Percentiles rank a stretch among this genome's conserved stretches.
Evolutionary conservation across 495 filamentous ascomycete genomes (phyloP).

Genomic region (Aspergillus campestris): DNA sequence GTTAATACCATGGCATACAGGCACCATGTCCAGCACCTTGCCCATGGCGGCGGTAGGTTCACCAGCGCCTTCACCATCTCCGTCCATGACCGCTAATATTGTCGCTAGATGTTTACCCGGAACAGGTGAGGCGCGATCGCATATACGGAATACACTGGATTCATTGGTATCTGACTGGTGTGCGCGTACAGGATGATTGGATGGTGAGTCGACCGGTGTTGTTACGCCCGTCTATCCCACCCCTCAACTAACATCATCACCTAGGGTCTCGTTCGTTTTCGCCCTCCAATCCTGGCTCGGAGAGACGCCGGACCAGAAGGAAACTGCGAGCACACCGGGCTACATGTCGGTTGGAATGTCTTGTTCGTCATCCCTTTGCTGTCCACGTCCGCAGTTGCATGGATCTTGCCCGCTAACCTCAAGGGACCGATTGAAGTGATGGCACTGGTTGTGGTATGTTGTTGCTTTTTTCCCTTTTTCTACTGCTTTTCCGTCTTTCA

Average conservation of each 20-base stretch:
- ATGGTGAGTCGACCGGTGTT: conserved; percentile 48
- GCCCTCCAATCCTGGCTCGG: conserved; percentile 79
- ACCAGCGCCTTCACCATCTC: not conserved
- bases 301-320: conserved; percentile 69
- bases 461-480: no score
- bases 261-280: conserved; percentile 75
- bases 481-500: no score
- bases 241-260: not conserved
- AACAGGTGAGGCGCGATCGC: conserved; percentile 55
- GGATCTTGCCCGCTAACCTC: conserved; percentile 10
- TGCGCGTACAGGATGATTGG: conserved; percentile 53
- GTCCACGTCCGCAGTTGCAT: not conserved
- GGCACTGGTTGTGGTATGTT: conserved; percentile 61
- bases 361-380: conserved; percentile 42
- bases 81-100: conserved; percentile 11
- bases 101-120: conserved; percentile 68
- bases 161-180: conserved; percentile 5
- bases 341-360: conserved; percentile 84
- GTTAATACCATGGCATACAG: conserved; percentile 27
- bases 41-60: conserved; percentile 78
- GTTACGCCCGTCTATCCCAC: not conserved
- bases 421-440: conserved; percentile 46
- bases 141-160: not conserved
- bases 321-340: conserved; percentile 59
- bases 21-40: conserved; percentile 72